Conservation (phyloP, 345 rosid genomes). For the Microthlaspi erraticum region DNA sequence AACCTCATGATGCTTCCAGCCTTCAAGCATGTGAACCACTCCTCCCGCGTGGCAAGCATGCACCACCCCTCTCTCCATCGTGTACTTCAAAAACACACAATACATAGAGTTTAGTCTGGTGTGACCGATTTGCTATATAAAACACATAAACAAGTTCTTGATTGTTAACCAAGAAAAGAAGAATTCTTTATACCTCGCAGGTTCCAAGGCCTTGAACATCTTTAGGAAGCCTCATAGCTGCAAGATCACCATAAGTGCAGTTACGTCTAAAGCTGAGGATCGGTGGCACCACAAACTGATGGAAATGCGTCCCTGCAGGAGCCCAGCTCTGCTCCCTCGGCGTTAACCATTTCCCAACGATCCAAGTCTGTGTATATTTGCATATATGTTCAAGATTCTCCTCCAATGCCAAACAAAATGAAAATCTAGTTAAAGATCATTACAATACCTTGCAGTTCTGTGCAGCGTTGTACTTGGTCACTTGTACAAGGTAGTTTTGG, state of each 20-base stretch:
- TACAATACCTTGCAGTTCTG: slow-evolving; percentile 74
- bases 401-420: neutral
- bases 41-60: slow-evolving; percentile 99
- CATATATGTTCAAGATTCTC: neutral
- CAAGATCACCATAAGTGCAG: slow-evolving; percentile 94
- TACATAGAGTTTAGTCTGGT: neutral
- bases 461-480: slow-evolving; percentile 91
- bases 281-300: slow-evolving; percentile 98
- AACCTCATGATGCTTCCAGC: slow-evolving; percentile 95
- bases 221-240: slow-evolving; percentile 90
- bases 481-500: slow-evolving; percentile 87
- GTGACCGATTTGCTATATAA: neutral
- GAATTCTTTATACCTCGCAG: slow-evolving; percentile 70
- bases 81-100: slow-evolving; percentile 63
- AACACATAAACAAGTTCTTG: neutral
- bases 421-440: neutral
- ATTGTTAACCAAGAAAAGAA: neutral
- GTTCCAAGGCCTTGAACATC: slow-evolving; percentile 88
- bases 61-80: slow-evolving; percentile 95
- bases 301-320: slow-evolving; percentile 88
- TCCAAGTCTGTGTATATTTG: slow-evolving; percentile 69
- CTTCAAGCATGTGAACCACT: slow-evolving; percentile 84
- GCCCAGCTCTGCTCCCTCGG: slow-evolving; percentile 95
- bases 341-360: slow-evolving; percentile 97
- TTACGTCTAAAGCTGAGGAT: slow-evolving; percentile 71